Evolutionary conservation across 2,329 filamentous ascomycete genomes (phyloP).

Genomic region (Arthrobotrys musiformis): DNA sequence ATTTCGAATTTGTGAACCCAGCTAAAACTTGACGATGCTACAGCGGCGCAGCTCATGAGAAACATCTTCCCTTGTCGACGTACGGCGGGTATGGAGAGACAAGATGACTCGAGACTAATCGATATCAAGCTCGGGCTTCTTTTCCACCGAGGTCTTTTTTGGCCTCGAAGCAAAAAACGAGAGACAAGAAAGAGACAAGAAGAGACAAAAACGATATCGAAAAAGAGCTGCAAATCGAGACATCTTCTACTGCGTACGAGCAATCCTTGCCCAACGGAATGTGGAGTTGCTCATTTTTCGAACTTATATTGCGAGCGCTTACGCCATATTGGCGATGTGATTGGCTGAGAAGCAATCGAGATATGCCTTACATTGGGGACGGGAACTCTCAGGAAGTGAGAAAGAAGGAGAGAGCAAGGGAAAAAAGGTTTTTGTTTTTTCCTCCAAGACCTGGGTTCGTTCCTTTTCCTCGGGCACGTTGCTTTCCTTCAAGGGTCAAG

Average conservation of each 20-base stretch:
- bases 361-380: constrained; percentile 43
- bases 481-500: constrained; percentile 17
- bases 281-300: constrained; percentile 52
- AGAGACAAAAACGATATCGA: not conserved
- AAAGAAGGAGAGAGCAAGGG: constrained; percentile 18
- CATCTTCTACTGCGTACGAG: constrained; percentile 28
- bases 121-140: constrained; percentile 1
- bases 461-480: constrained; percentile 27
- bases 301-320: constrained; percentile 53
- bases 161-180: constrained; percentile 16
- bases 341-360: constrained; percentile 48
- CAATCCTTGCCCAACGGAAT: constrained; percentile 55
- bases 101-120: constrained; percentile 38
- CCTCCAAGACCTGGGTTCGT: constrained; percentile 9
- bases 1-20: constrained; percentile 12
- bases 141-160: not conserved
- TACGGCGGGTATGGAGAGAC: constrained; percentile 9
- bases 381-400: constrained; percentile 42
- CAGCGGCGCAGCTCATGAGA: constrained; percentile 27
- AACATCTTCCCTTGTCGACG: constrained; percentile 18
- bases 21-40: constrained; percentile 21
- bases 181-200: not conserved
- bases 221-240: constrained; percentile 26
- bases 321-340: constrained; percentile 55
- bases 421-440: constrained; percentile 36